Evolutionary conservation across 1,284 basidiomycete genomes (phyloP).

Genomic region (Papiliotrema laurentii): DNA sequence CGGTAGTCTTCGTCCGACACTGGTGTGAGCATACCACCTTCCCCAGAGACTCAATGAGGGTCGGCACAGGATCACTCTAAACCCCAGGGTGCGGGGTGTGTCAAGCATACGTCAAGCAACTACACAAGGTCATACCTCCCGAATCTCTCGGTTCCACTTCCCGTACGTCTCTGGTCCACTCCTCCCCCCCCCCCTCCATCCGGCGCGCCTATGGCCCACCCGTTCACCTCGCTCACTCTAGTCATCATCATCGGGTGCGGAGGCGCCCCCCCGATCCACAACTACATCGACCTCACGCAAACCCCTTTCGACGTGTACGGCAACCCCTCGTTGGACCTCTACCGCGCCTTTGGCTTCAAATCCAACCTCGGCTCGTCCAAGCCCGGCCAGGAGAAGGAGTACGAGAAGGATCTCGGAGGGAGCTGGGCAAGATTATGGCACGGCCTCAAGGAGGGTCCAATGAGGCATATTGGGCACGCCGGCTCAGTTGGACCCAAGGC

Average conservation of each 20-base stretch:
- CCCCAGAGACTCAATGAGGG: no score
- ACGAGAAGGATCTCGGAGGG: constrained; percentile 15
- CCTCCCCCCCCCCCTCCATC: background rate
- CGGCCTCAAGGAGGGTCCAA: constrained; percentile 13
- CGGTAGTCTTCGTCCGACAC: constrained; percentile 29
- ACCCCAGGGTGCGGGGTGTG: constrained; percentile 12
- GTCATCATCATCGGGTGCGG: constrained; percentile 30
- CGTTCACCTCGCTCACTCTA: no score
- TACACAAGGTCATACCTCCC: constrained; percentile 17
- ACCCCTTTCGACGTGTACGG: constrained; percentile 25
- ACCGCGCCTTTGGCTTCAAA: constrained; percentile 21
- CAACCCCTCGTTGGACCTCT: constrained; percentile 18
- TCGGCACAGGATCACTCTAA: background rate
- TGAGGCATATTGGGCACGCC: constrained; percentile 12
- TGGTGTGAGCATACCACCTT: constrained; percentile 19
- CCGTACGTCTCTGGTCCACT: constrained; percentile 10
- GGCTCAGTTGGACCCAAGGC: constrained; percentile 15
- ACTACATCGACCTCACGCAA: constrained; percentile 13
- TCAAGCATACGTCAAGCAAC: constrained; percentile 18
- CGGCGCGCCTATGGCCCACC: no score
- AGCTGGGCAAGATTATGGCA: constrained; percentile 8
- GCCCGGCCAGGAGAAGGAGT: constrained; percentile 18
- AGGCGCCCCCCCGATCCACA: constrained; percentile 12
- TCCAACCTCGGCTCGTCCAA: constrained; percentile 7
- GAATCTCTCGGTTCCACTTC: no score